A percentile compares a stretch with the other conserved stretches of the same genome.
Conservation (phyloP, 2,329 filamentous ascomycete species). For the Lasiodiplodia hormozganensis region DNA sequence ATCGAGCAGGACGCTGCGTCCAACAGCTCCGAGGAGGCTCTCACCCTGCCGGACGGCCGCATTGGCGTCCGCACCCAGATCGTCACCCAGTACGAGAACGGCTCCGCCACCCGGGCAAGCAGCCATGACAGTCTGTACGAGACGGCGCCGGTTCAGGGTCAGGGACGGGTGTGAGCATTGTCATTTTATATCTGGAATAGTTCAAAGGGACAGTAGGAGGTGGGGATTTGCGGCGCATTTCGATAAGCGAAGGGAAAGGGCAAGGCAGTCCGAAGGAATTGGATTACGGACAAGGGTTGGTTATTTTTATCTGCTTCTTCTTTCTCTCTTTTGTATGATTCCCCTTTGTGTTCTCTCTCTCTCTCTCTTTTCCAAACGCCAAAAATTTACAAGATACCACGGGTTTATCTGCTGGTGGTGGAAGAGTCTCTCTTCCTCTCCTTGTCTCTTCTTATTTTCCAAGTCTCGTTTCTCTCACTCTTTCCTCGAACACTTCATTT, state of each 20-base stretch:
- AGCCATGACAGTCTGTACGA: slow-evolving; percentile 26
- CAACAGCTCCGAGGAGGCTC: slow-evolving; percentile 29
- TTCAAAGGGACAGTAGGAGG: background rate
- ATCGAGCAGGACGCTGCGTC: slow-evolving; percentile 29
- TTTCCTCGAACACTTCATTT: background rate
- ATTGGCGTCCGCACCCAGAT: slow-evolving; percentile 29
- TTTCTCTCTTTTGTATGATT: background rate
- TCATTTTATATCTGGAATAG: background rate
- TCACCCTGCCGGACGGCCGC: slow-evolving; percentile 25
- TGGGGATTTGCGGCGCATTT: background rate
- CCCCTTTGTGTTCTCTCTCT: background rate
- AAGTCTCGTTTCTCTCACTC: too few relatives aligned
- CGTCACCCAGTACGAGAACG: slow-evolving; percentile 19
- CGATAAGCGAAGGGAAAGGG: background rate
- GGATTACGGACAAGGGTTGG: background rate
- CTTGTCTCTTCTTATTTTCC: background rate
- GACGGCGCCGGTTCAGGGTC: background rate
- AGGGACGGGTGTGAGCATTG: slow-evolving; percentile 1
- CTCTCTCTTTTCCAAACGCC: background rate
- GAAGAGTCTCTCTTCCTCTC: background rate
- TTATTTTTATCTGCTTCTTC: background rate
- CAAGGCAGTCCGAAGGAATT: background rate
- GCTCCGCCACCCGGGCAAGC: slow-evolving; percentile 9
- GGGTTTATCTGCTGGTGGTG: background rate
- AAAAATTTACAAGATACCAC: background rate